phyloP scores from a whole-genome alignment of 2,329 filamentous ascomycete species.

The Lachnellula suecica region DNA sequence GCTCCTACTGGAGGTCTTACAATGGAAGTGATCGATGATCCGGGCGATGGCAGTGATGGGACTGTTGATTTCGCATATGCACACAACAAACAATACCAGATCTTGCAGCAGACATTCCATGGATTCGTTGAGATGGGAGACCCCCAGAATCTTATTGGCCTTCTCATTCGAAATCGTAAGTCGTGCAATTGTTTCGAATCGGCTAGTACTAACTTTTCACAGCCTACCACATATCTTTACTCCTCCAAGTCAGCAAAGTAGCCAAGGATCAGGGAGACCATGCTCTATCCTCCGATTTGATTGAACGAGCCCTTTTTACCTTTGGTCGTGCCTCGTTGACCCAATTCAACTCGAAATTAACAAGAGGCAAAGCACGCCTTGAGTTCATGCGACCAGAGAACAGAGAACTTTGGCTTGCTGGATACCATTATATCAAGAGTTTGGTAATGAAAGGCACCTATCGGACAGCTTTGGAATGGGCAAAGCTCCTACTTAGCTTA shows the following conservation, averaged over 20 bases:
- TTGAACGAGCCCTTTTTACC: conserved; percentile 88
- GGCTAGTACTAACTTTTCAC: conserved; percentile 20
- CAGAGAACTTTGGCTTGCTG: conserved; percentile 87
- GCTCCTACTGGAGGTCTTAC: conserved; percentile 74
- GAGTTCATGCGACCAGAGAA: conserved; percentile 84
- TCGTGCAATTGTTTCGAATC: conserved; percentile 7
- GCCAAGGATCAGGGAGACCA: conserved; percentile 90
- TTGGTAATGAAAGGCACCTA: conserved; percentile 90
- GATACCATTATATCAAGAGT: conserved; percentile 84
- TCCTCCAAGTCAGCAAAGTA: conserved; percentile 92
- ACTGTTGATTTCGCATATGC: conserved; percentile 74
- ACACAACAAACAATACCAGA: conserved; percentile 73
- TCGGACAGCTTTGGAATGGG: conserved; percentile 90
- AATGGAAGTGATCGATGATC: conserved; percentile 64
- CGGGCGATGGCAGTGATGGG: conserved; percentile 44
- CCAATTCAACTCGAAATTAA: conserved; percentile 73
- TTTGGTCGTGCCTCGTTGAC: conserved; percentile 89
- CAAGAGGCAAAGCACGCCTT: conserved; percentile 75
- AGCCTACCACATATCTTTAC: conserved; percentile 88
- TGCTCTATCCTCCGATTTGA: conserved; percentile 79
- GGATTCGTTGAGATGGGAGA: conserved; percentile 79
- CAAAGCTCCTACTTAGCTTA: conserved; percentile 77
- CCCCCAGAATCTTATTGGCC: conserved; percentile 75
- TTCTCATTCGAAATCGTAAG: conserved; percentile 66
- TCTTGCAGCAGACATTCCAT: conserved; percentile 74